Conservation (phyloP, 805 yeast genomes). For the Saccharomycopsis babjevae region DNA sequence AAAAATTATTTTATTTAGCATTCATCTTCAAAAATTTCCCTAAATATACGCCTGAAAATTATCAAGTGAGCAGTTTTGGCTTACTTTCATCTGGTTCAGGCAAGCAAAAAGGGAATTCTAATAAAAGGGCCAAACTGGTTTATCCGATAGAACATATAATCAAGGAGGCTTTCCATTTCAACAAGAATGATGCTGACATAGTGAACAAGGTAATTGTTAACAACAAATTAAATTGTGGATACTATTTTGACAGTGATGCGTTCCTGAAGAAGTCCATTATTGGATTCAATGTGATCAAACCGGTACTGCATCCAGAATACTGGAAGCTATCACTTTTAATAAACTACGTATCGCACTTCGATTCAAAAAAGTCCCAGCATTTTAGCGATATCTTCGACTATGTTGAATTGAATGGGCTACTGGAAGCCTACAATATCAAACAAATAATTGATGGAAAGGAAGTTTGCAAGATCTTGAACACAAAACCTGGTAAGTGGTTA, state of each 20-base stretch:
- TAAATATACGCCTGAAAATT: neutral
- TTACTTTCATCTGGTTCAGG: neutral
- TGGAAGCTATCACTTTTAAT: conserved; percentile 15
- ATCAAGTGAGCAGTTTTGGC: neutral
- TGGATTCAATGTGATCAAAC: conserved; percentile 10
- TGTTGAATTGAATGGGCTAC: conserved; percentile 29
- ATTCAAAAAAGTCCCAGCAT: conserved; percentile 16
- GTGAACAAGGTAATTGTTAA: conserved; percentile 9
- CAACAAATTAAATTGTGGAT: neutral
- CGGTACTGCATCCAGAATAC: conserved; percentile 4
- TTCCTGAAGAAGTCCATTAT: conserved; percentile 4
- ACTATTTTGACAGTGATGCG: neutral
- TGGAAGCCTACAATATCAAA: conserved; percentile 38
- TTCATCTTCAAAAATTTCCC: conserved; percentile 11
- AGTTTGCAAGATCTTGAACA: conserved; percentile 37
- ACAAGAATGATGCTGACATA: conserved; percentile 12
- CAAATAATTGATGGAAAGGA: conserved; percentile 73
- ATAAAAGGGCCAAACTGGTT: neutral
- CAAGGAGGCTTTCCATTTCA: conserved; percentile 13
- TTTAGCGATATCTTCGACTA: conserved; percentile 18
- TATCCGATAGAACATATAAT: conserved; percentile 13
- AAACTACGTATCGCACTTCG: conserved; percentile 12
- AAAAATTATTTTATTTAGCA: conserved; percentile 8
- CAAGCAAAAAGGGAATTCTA: neutral
- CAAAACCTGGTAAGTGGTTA: conserved; percentile 87